Evolutionary conservation across 352 stramenopile genomes (phyloP).

Genomic region (Globisporangium iwayamae): DNA sequence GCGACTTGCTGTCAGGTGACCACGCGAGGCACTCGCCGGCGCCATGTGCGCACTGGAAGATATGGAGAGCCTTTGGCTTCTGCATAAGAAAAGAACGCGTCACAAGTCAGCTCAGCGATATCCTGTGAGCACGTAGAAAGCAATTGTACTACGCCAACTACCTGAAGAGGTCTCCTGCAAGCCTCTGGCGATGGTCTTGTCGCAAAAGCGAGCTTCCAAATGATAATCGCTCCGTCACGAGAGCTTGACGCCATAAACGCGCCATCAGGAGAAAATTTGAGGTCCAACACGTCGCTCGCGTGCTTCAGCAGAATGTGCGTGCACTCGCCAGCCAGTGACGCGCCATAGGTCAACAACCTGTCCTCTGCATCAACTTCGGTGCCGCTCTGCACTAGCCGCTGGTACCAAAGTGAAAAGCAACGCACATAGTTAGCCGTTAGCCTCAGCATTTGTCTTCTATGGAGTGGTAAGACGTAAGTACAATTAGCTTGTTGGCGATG

Average conservation of each 20-base stretch:
- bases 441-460: no score
- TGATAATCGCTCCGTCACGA: conserved; percentile 70
- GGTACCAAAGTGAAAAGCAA: not conserved
- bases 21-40: conserved; percentile 57
- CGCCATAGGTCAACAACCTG: conserved; percentile 9
- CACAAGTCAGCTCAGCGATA: not conserved
- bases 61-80: conserved; percentile 28
- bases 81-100: conserved; percentile 1
- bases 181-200: conserved; percentile 1
- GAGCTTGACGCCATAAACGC: conserved; percentile 72
- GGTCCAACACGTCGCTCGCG: conserved; percentile 54
- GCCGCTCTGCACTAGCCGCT: conserved; percentile 43
- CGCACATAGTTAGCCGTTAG: no score
- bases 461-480: no score
- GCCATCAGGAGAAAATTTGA: conserved; percentile 81
- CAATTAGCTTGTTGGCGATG: no score
- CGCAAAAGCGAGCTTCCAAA: conserved; percentile 51
- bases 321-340: conserved; percentile 32
- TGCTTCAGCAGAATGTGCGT: conserved; percentile 42
- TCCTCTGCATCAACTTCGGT: conserved; percentile 21
- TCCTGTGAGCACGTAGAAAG: no score
- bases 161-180: not conserved
- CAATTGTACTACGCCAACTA: not conserved
- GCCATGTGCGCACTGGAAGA: conserved; percentile 44
- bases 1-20: conserved; percentile 52